Evolutionary conservation across 78 protist genomes (phyloP), one percentile per base, ranked within the genome.

Genomic region (Tieghemostelium lacteum): DNA sequence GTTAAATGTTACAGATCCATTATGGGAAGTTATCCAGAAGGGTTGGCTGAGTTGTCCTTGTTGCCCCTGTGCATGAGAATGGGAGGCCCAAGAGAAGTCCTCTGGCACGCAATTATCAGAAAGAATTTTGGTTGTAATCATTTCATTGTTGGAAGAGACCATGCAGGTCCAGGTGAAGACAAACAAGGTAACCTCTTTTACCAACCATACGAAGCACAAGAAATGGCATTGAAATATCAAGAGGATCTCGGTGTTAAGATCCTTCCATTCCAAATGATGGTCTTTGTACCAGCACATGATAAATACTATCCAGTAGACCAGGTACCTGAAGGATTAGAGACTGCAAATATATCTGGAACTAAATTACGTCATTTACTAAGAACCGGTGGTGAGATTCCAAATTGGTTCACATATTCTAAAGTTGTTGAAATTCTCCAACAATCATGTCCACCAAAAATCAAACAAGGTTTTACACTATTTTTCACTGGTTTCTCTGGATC

Each of bases 21-120:
- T 36, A 75, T 92, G 6, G 58, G 55, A 71, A 85, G 77, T 1
- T 96, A 95, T 88, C 88, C 85, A 75, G 91, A 72, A 2, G 85
- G 74, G 16, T 40, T 83, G 29, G 86, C 87, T 16, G 26, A 34
- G n/a, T 78, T 88, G 4, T 88, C 87, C 14, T n/a, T 71, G 0
- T 29, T 76, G 0, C 97, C 97, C 39, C 80, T 91, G 34, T 67
- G 64, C 37, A 96, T 96, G 96, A 66, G 94, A 64, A 75, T 88
- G 92, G 97, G 95, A 31, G 99, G 99, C 3, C 99, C 99, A 22
- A 93, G 99, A 62, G 99, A 97, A 86, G 99, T 97, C 17, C 86
- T 97, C n/a, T 96, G 93, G 95, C 99, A 97, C 91, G 96, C 96
- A 73, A 86, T 97, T 85, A 83, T 97, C 54, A 94, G 99, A 77